Base-by-base conservation (phyloP, 2,329 filamentous ascomycete species). In the Pseudogymnoascus sp. region DNA sequence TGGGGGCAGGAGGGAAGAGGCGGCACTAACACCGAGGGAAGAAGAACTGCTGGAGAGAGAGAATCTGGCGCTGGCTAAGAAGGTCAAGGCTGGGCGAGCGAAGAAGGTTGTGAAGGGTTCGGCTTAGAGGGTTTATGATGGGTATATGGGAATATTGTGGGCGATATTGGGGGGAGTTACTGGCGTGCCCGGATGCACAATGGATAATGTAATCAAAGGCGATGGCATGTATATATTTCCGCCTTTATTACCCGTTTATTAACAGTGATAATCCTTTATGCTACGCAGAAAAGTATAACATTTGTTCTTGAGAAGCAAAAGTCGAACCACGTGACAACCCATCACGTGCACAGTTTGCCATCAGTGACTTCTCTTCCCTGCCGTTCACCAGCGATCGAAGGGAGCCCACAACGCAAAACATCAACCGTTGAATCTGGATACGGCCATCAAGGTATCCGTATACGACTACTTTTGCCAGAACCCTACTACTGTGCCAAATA, bases 1-100 rank as follows among this genome's bases (percentile, higher is more conserved):
- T 64, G 85, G 88, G 69, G 86, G 88, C 66, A 87, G 86, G 68
- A 85, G 87, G 70, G 85, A 85, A 34, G 83, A 57, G 28, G 51
- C 28, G 11, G 10, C 51, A 6, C 10, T 57, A 1, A 57, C 51
- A 2, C 51, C 51, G 10, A 57, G 13, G n/a, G 51, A 34, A 16
- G 51, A 57, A 34, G 51, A 57, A 16, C 10, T 57, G 51, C 4
- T 57, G 14, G 51, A 57, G 10, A 54, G 28, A 31, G 51, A 34
- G 51, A 31, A 16, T 14, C 51, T 31, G 5, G 28, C 28, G 28
- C n/a, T 21, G 28, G 51, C 51, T 13, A 57, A 57, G 16, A 57
- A 57, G 51, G 51, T 34, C 10, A 57, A 57, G 51, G 8, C 10
- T 21, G 51, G 51, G 10, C 51, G 51, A 7, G 6, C 28, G 11